Evolutionary conservation across 2,329 filamentous ascomycete genomes (phyloP), one percentile per base, ranked within the genome.

Genomic region (Exophiala lecanii-corni): DNA sequence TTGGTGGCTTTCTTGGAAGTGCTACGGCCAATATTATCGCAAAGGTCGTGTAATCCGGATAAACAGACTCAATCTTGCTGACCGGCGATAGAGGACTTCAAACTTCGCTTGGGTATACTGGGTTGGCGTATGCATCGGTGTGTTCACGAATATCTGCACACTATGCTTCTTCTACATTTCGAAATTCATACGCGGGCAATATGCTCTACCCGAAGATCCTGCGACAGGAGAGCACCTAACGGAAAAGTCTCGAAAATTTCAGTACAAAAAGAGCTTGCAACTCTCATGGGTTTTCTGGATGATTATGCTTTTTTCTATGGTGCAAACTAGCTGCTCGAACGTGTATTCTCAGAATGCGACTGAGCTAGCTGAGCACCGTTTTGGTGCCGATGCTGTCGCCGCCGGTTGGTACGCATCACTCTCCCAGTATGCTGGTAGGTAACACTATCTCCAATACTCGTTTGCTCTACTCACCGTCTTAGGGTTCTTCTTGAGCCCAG

Each of bases 91-190:
- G n/a, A n/a, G n/a, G n/a, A n/a, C n/a, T n/a, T n/a, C n/a, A n/a
- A 69, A 81, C 53, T 82, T 82, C 34, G 71, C 72, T 39, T 81
- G 77, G 75, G 75, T 75, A 0, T 81, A 74, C 54, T 81, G 78
- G 78, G 72, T 72, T 7, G 69, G 86, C 0, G 76, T 82, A 0
- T 76, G 78, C 53, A 81, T 81, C 74, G 80, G 81, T 45, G 44
- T 82, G 2, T 81, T 82, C 49, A 81, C 78, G 6, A 81, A 82
- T 41, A 55, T 71, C 0, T 67, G 70, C 1, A 79, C 76, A 0
- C 39, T 69, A 0, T 59, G 65, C 7, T 81, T 81, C 57, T 79
- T 70, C 62, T 68, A 70, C 51, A 81, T 81, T 55, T 78, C 70
- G 0, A 65, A 65, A 7, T 74, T 71, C 58, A 71, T 69, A 28